phyloP scores from a whole-genome alignment of 176 grass and related monocot species.

The Oryza longistaminata region DNA sequence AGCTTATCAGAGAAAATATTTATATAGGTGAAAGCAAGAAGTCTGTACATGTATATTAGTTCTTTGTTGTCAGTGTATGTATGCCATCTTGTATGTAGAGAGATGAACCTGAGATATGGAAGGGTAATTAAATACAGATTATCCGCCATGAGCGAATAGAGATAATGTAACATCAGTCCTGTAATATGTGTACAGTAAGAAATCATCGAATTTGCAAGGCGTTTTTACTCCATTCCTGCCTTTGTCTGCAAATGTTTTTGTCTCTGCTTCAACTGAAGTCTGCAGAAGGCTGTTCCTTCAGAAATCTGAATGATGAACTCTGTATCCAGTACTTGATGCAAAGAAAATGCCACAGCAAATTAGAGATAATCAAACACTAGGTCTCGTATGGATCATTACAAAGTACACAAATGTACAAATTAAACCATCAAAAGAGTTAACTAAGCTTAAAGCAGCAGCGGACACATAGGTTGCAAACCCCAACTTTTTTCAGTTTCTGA shows the following conservation, averaged over 20 bases:
- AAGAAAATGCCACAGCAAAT: neutral
- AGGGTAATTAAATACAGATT: slow-evolving; percentile 54
- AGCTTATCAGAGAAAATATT: neutral
- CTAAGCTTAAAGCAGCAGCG: neutral
- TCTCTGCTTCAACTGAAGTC: neutral
- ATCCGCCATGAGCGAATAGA: slow-evolving; percentile 41
- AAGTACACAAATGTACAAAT: neutral
- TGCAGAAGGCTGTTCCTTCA: neutral
- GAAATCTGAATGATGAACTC: neutral
- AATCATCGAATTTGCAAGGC: slow-evolving; percentile 22
- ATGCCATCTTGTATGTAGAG: slow-evolving; percentile 52
- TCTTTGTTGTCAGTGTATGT: slow-evolving; percentile 41
- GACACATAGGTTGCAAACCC: neutral
- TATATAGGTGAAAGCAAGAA: slow-evolving; percentile 28
- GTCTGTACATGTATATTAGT: slow-evolving; percentile 53
- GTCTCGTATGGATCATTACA: neutral
- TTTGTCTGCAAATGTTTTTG: neutral
- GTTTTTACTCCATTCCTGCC: slow-evolving; percentile 9
- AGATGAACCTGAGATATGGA: slow-evolving; percentile 31
- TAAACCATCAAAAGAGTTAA: neutral
- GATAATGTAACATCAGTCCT: slow-evolving; percentile 10
- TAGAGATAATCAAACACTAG: too few relatives aligned
- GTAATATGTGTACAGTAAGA: slow-evolving; percentile 48
- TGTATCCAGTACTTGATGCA: too few relatives aligned
- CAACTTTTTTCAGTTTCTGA: slow-evolving; percentile 2